Evolutionary conservation across 352 stramenopile species (phyloP).

Genomic region (Phytophthora pseudosyringae): DNA sequence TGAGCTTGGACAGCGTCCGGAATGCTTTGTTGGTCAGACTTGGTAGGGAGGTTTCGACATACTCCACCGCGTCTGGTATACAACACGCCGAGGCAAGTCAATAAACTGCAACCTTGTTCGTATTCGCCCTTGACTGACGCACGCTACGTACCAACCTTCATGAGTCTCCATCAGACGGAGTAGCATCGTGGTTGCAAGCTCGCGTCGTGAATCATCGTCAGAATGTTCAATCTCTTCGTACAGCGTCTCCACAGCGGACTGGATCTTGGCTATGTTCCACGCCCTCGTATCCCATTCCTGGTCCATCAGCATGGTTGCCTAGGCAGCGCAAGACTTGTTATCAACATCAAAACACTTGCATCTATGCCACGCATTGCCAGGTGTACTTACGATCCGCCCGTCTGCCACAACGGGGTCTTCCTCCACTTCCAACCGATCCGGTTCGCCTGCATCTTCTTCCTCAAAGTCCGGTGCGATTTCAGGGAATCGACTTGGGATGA

Average conservation of each 20-base stretch:
- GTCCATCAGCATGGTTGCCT: conserved; percentile 81
- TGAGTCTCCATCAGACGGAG: conserved; percentile 69
- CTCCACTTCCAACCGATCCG: conserved; percentile 28
- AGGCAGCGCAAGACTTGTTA: background rate
- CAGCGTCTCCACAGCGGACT: conserved; percentile 65
- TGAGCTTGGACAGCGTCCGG: conserved; percentile 61
- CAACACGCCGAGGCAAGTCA: background rate
- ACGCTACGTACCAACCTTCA: conserved; percentile 48
- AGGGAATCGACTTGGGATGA: conserved; percentile 60
- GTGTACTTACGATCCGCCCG: conserved; percentile 58
- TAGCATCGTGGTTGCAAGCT: conserved; percentile 76
- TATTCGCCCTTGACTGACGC: background rate
- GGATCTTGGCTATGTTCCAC: conserved; percentile 71
- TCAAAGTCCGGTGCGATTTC: conserved; percentile 35
- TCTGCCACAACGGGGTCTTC: conserved; percentile 41
- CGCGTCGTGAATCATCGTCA: conserved; percentile 44
- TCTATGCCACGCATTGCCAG: background rate
- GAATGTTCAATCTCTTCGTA: conserved; percentile 71
- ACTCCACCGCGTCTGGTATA: conserved; percentile 54
- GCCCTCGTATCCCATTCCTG: conserved; percentile 82
- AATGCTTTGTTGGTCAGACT: conserved; percentile 83
- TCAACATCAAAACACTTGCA: conserved; percentile 1
- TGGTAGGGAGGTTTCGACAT: conserved; percentile 70
- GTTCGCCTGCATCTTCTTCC: conserved; percentile 36
- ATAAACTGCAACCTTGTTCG: background rate